A percentile compares a stretch with the other conserved stretches of the same genome.
Evolutionary conservation across 257 asterid genomes (phyloP).

Genomic region (Echium plantagineum): DNA sequence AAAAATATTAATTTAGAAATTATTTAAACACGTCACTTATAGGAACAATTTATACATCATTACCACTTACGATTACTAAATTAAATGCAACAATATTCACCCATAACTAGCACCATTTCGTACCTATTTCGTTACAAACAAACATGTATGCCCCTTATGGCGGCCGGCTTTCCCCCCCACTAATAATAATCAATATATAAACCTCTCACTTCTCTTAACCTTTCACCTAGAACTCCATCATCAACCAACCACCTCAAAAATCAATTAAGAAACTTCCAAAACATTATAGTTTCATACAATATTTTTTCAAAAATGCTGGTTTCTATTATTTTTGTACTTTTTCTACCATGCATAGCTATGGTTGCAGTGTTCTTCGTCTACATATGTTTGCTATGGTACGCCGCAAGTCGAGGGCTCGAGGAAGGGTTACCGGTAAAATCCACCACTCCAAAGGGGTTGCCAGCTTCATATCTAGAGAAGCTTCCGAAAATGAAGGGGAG

Average conservation of each 20-base stretch:
- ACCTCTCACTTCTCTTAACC: neutral
- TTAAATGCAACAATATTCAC: no score
- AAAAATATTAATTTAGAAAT: no score
- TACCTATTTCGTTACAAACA: no score
- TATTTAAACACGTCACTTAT: no score
- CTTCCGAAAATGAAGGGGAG: conserved; percentile 51
- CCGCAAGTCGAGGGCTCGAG: conserved; percentile 20
- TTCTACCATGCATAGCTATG: conserved; percentile 86
- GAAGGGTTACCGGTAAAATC: conserved; percentile 26
- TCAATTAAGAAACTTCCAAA: neutral
- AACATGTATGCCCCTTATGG: no score
- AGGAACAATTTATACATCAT: no score
- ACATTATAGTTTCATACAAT: neutral
- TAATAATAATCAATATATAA: no score
- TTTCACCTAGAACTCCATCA: neutral
- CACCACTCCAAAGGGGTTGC: conserved; percentile 29
- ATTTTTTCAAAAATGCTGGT: conserved; percentile 43
- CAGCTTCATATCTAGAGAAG: conserved; percentile 60
- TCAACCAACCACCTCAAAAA: conserved; percentile 13
- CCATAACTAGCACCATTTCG: no score
- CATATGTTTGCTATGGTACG: conserved; percentile 62
- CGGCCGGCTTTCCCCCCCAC: no score
- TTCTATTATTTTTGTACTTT: conserved; percentile 64
- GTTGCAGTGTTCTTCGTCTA: conserved; percentile 63
- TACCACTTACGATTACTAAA: no score